A percentile compares a stretch with the other conserved stretches of the same genome.
phyloP scores from a whole-genome alignment of 192 early-diverging fungal species.

The Coemansia sp. region DNA sequence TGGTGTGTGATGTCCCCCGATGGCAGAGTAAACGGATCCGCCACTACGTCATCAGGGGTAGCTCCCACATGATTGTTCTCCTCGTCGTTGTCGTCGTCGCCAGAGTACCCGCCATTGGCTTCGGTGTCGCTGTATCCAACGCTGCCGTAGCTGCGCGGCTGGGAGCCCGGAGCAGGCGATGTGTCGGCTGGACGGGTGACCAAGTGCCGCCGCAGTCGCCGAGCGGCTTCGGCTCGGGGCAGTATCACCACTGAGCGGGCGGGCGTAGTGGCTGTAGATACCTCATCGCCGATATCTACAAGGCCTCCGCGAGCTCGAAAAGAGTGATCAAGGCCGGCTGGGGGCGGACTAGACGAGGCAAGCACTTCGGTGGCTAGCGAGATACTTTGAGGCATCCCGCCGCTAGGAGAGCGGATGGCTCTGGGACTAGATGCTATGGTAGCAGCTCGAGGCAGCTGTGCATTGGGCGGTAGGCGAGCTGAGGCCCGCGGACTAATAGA shows the following conservation, averaged over 20 bases:
- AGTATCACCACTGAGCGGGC: constrained; percentile 32
- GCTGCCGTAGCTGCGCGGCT: constrained; percentile 49
- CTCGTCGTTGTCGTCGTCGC: constrained; percentile 20
- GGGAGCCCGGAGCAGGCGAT: constrained; percentile 32
- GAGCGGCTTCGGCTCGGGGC: constrained; percentile 53
- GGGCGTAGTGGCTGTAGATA: neutral
- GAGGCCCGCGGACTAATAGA: neutral
- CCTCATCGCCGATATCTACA: constrained; percentile 15
- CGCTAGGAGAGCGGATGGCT: constrained; percentile 9
- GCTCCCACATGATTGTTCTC: constrained; percentile 2
- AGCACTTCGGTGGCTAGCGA: constrained; percentile 36
- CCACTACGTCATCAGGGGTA: constrained; percentile 15
- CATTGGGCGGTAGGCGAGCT: constrained; percentile 31
- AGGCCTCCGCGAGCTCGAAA: neutral
- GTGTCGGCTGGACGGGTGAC: constrained; percentile 56
- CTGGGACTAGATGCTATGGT: constrained; percentile 8
- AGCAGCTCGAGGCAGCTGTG: constrained; percentile 19
- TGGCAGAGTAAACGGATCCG: constrained; percentile 57
- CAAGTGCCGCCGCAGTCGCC: constrained; percentile 69
- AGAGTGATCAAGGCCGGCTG: neutral
- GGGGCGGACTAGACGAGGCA: constrained; percentile 23
- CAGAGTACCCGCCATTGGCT: constrained; percentile 12
- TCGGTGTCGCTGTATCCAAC: constrained; percentile 20
- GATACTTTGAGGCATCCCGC: constrained; percentile 14
- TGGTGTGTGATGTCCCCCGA: constrained; percentile 82